Evolutionary conservation across 139 green algal species (phyloP).

Genomic region (Penium margaritaceum): DNA sequence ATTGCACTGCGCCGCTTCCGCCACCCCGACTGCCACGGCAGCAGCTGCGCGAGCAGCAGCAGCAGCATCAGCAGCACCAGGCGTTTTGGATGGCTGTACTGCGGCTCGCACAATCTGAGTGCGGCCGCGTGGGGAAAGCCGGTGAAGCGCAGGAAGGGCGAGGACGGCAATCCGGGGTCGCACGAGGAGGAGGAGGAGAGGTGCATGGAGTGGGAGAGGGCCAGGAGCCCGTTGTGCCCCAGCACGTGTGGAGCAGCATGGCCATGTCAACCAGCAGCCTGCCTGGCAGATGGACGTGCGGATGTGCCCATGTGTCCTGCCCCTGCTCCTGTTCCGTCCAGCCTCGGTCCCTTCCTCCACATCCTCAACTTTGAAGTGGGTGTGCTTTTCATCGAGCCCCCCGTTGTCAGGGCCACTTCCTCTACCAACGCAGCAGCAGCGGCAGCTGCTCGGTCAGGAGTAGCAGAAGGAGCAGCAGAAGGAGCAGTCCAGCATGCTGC

Average conservation of each 20-base stretch:
- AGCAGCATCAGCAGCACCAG: no score
- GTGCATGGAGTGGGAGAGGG: background rate
- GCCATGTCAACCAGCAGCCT: no score
- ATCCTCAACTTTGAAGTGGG: slow-evolving; percentile 28
- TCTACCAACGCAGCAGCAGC: background rate
- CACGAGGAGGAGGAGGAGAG: no score
- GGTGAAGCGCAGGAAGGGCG: background rate
- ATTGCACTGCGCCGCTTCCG: no score
- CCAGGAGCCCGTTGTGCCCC: background rate
- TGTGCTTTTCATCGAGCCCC: slow-evolving; percentile 12
- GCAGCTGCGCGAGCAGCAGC: no score
- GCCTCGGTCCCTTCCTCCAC: slow-evolving; percentile 8
- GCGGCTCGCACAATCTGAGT: slow-evolving; percentile 26
- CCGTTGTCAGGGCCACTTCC: no score
- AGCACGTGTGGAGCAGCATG: slow-evolving; percentile 9
- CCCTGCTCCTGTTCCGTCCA: background rate
- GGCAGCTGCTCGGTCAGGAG: background rate
- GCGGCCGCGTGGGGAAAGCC: slow-evolving; percentile 7
- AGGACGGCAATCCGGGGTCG: no score
- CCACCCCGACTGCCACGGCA: no score
- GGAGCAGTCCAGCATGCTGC: no score
- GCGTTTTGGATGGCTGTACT: slow-evolving; percentile 24
- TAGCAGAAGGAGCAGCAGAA: background rate
- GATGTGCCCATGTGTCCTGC: no score
- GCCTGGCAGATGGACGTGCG: background rate